Conservation (phyloP, 129 eudicot species). For the Chrysanthemum lavandulifolium region DNA sequence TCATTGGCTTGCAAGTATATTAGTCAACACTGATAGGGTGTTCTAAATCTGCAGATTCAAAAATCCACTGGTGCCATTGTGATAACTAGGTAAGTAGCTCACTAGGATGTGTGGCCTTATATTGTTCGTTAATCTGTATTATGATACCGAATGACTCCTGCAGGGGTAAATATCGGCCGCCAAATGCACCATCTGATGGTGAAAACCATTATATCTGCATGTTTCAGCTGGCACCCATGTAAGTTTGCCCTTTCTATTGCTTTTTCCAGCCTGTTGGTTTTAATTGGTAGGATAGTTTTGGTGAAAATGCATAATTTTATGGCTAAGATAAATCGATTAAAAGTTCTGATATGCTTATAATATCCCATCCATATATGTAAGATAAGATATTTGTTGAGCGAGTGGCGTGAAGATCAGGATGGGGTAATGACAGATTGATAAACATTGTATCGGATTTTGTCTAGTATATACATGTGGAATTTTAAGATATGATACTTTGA, state of each 20-base stretch:
- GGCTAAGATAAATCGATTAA: too few relatives aligned
- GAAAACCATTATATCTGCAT: constrained; percentile 95
- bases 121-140: background rate
- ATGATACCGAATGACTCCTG: constrained; percentile 26
- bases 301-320: too few relatives aligned
- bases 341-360: too few relatives aligned
- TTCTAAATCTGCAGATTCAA: constrained; percentile 70
- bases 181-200: constrained; percentile 78
- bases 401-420: too few relatives aligned
- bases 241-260: constrained; percentile 29
- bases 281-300: too few relatives aligned
- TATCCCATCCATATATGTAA: too few relatives aligned
- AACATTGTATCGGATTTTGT: too few relatives aligned
- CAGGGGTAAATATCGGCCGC: constrained; percentile 96
- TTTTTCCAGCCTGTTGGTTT: background rate
- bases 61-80: constrained; percentile 86
- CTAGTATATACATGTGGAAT: too few relatives aligned
- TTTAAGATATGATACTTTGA: too few relatives aligned
- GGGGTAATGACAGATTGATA: too few relatives aligned
- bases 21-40: constrained; percentile 14
- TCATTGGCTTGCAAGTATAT: constrained; percentile 5
- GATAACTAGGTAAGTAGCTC: constrained; percentile 70
- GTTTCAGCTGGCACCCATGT: constrained; percentile 95
- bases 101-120: constrained; percentile 6
- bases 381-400: too few relatives aligned